A percentile compares a stretch with the other conserved stretches of the same genome.
phyloP scores from a whole-genome alignment of 2,329 filamentous ascomycete genomes.

The Colletotrichum kahawae region DNA sequence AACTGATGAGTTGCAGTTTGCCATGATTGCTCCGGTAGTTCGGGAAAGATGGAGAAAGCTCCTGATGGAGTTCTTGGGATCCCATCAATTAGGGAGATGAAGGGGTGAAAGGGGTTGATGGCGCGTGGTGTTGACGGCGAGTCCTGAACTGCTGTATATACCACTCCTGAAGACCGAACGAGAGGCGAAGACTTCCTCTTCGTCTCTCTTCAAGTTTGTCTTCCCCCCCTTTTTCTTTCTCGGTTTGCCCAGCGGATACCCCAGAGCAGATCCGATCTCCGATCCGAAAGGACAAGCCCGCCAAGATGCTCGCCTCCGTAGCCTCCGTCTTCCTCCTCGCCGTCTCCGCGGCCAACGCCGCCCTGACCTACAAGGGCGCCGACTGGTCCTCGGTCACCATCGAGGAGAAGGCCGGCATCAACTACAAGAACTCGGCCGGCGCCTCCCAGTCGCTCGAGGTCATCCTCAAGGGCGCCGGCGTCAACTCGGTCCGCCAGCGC shows the following conservation, averaged over 20 bases:
- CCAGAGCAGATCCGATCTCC: not conserved
- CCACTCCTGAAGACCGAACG: not conserved
- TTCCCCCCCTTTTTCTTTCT: not conserved
- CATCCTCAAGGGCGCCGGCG: conserved; percentile 65
- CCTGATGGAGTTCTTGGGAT: not conserved
- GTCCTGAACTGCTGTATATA: not conserved
- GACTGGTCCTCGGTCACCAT: conserved; percentile 74
- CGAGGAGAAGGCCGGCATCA: conserved; percentile 65
- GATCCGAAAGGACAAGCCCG: not conserved
- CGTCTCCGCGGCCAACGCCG: conserved; percentile 35
- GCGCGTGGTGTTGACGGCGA: not conserved
- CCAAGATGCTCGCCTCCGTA: conserved; percentile 19
- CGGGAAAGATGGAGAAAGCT: not conserved
- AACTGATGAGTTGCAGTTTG: not conserved
- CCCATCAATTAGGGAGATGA: conserved; percentile 15
- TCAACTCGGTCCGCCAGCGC: conserved; percentile 74
- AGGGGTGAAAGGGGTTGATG: not conserved
- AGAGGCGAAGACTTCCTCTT: not conserved
- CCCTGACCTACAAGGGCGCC: conserved; percentile 68
- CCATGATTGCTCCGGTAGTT: not conserved
- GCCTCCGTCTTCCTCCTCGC: conserved; percentile 12
- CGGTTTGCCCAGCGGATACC: not conserved
- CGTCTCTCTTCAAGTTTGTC: not conserved
- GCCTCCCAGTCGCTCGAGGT: conserved; percentile 61
- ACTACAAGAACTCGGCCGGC: conserved; percentile 64